Evolutionary conservation across 2,329 filamentous ascomycete genomes (phyloP).

Genomic region (Macroventuria anomochaeta): DNA sequence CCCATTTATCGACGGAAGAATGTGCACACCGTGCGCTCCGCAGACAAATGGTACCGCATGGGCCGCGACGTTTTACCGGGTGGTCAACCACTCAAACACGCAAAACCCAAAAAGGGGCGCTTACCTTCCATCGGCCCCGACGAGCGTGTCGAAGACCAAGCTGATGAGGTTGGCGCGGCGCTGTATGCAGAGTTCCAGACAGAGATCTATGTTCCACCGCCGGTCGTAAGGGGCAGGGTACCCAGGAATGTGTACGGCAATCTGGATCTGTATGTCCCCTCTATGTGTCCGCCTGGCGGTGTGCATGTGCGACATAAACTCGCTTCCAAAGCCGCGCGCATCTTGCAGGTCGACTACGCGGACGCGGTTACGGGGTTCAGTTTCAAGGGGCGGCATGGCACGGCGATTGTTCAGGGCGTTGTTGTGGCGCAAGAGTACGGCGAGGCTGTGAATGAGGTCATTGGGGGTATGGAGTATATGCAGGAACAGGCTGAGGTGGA

Average conservation of each 20-base stretch:
- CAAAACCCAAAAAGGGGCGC: slow-evolving; percentile 46
- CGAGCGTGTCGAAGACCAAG: slow-evolving; percentile 44
- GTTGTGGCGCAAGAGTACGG: slow-evolving; percentile 75
- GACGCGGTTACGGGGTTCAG: slow-evolving; percentile 89
- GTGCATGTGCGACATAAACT: slow-evolving; percentile 63
- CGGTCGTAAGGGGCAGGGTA: slow-evolving; percentile 75
- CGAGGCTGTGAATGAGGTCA: slow-evolving; percentile 74
- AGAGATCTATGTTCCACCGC: slow-evolving; percentile 74
- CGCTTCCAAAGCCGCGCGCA: slow-evolving; percentile 73
- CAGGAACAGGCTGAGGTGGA: slow-evolving; percentile 68
- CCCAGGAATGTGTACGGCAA: slow-evolving; percentile 68
- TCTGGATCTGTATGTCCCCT: slow-evolving; percentile 67
- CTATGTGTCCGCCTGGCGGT: slow-evolving; percentile 68
- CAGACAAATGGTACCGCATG: slow-evolving; percentile 88
- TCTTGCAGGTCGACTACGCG: slow-evolving; percentile 83
- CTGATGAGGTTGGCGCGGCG: slow-evolving; percentile 56
- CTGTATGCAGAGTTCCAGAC: slow-evolving; percentile 69
- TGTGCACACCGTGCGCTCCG: slow-evolving; percentile 77
- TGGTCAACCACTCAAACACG: slow-evolving; percentile 82
- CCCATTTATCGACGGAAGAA: slow-evolving; percentile 82
- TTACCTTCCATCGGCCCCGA: slow-evolving; percentile 35
- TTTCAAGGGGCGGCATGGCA: slow-evolving; percentile 85
- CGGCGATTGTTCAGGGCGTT: slow-evolving; percentile 78
- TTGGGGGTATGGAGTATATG: slow-evolving; percentile 71
- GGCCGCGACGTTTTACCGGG: slow-evolving; percentile 77